Evolutionary conservation across 1,139 yeast species (phyloP), one percentile per base, ranked within the genome.

Genomic region (Casaregolazyma suthepensis): DNA sequence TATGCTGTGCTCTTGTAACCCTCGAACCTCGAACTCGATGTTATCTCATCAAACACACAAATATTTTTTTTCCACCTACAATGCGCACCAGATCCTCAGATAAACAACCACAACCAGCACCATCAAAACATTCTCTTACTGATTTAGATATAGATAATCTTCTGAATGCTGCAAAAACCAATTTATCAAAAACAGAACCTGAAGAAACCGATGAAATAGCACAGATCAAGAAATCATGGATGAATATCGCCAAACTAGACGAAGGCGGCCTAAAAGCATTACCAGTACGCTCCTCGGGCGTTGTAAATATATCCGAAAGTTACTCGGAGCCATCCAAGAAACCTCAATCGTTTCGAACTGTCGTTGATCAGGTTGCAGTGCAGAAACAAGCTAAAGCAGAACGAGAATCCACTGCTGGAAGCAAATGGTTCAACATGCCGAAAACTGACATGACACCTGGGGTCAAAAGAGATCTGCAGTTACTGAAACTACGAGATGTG

Each of bases 401-500:
- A 44, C 54, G 66, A 57, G 73, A 70, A 23, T 66, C 68, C 23
- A 71, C 71, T 5, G 72, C 87, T 3, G 86, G 85, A 1, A 69
- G 73, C 40, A 75, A 83, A 58, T 93, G 98, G 98, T 93, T 90
- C 67, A 77, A 83, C 56, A 78, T 93, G 80, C 87, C 88, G 46
- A 84, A 82, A 59, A 84, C 87, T 1, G 96, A 88, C 62, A 71
- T 90, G 59, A 87, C 96, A 0, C 81, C 85, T 1, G 79, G 78
- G 48, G 67, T 87, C 35, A 87, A 85, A 64, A 77, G 96, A 56
- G 98, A 93, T 68, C 69, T 94, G 62, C 76, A 82, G 66, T 73
- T 93, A 35, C 76, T 93, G 55, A 85, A 88, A 65, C 88, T 91
- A 74, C 82, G 99, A 71, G 84, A 86, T 58, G 96, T 93, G 18